phyloP scores from a whole-genome alignment of 176 grass and related monocot genomes.

The Alloteropsis semialata region DNA sequence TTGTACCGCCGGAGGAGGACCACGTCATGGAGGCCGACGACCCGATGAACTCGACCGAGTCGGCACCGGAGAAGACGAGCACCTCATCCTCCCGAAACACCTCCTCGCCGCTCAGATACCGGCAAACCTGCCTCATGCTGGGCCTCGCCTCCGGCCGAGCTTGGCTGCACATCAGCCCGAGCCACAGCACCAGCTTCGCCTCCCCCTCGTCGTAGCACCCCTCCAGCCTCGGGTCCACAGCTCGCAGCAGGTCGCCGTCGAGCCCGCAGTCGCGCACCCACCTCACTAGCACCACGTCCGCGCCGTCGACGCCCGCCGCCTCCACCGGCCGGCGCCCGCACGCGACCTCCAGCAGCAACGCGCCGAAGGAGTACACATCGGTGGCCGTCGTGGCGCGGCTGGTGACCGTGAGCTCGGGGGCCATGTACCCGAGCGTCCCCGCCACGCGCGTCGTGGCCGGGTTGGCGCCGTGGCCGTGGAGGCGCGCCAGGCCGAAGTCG shows the following conservation, averaged over 20 bases:
- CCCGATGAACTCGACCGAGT: background rate
- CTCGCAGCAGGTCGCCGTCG: background rate
- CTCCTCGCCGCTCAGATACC: constrained; percentile 6
- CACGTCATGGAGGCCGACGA: background rate
- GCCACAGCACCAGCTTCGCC: constrained; percentile 3
- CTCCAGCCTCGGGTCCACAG: background rate
- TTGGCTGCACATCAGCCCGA: background rate
- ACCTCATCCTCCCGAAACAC: background rate
- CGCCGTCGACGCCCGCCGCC: background rate
- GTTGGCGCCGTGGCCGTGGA: background rate
- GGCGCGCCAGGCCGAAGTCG: background rate
- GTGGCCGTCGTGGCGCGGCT: background rate
- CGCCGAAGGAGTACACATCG: background rate
- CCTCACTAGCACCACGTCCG: background rate
- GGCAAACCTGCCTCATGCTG: background rate
- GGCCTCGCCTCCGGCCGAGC: background rate
- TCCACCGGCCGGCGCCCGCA: background rate
- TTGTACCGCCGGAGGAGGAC: background rate
- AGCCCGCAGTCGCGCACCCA: background rate
- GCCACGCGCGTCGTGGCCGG: background rate
- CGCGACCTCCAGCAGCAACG: background rate
- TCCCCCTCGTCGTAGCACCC: background rate
- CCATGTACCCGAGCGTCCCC: constrained; percentile 5
- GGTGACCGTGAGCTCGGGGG: background rate
- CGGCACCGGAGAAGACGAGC: background rate